Evolutionary conservation across 2,329 filamentous ascomycete genomes (phyloP), one percentile per base, ranked within the genome.

Genomic region (Chaetothyriales sp.): DNA sequence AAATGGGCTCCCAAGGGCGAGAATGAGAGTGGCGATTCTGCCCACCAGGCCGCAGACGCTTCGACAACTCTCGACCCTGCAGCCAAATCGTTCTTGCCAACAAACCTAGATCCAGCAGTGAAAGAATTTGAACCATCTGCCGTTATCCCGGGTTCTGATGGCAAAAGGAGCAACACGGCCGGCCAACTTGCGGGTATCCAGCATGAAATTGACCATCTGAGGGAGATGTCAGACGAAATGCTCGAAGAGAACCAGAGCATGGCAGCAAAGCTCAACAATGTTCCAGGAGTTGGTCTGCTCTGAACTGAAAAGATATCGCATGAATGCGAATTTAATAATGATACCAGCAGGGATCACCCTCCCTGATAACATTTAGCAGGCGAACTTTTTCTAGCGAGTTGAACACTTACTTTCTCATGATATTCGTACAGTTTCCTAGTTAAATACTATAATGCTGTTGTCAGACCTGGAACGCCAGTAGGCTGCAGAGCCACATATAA

Each of bases 151-250:
- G 49, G 49, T 22, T 15, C 2, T 40, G 33, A 15, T 40, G 20
- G 46, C 25, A 52, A 52, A 29, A 52, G 58, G 62, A 58, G 58
- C 43, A 58, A 51, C 56, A 55, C 56, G 10, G 53, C 49, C 50
- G 58, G 56, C 55, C 63, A 73, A 67, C 69, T 73, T 67, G 71
- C 71, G 52, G 72, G 70, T 64, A 71, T 62, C 25, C 54, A 58
- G 19, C 59, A 62, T 49, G 52, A 60, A 48, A 56, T 62, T 47
- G 48, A 51, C 37, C 56, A 57, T 20, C 43, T 62, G 29, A 52
- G 60, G 43, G 65, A 65, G 45, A 62, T 70, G 46, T 71, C 67
- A 58, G 69, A 71, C 52, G 70, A 69, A 54, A 70, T 69, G 65
- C 65, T 69, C 43, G 67, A 68, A 52, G 70, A 72, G 50, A 66